These are phyloP conservation scores for Hirsutella thompsonii DNA, from an alignment of 2,329 filamentous ascomycete species.

Conservation along the genomic window DNA sequence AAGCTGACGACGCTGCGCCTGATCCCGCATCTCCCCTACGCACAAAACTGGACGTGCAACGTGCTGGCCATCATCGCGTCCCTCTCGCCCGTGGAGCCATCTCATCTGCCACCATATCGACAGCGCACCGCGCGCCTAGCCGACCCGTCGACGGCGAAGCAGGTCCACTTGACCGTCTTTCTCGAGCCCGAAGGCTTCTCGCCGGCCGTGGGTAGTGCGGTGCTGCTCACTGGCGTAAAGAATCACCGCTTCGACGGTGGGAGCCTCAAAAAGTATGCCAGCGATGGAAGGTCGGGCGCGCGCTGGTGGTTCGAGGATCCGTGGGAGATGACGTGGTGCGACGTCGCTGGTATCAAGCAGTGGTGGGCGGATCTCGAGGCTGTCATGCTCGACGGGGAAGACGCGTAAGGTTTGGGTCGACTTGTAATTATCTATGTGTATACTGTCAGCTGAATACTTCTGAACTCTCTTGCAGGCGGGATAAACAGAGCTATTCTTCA, in stretches of 20 bases:
- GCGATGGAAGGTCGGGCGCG: slow-evolving; percentile 19
- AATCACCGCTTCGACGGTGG: slow-evolving; percentile 41
- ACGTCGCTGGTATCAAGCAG: slow-evolving; percentile 26
- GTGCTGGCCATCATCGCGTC: slow-evolving; percentile 36
- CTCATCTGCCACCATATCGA: slow-evolving; percentile 32
- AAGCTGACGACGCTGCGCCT: slow-evolving; percentile 37
- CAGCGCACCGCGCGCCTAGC: slow-evolving; percentile 38
- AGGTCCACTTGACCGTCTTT: slow-evolving; percentile 40
- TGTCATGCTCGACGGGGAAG: not conserved
- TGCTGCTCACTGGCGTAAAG: slow-evolving; percentile 41
- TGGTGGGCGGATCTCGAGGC: slow-evolving; percentile 29
- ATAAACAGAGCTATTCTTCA: too few relatives aligned
- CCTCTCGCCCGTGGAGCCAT: slow-evolving; percentile 34
- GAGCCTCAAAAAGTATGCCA: slow-evolving; percentile 30
- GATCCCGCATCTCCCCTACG: slow-evolving; percentile 39
- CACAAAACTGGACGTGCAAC: slow-evolving; percentile 46
- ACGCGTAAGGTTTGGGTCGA: too few relatives aligned
- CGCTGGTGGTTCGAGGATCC: slow-evolving; percentile 41
- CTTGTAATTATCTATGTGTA: too few relatives aligned
- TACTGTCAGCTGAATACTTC: too few relatives aligned
- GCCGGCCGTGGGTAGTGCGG: slow-evolving; percentile 32
- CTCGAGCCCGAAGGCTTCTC: slow-evolving; percentile 36
- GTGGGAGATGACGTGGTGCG: slow-evolving; percentile 33
- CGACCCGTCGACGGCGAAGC: slow-evolving; percentile 38
- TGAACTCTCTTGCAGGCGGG: too few relatives aligned